phyloP scores from a whole-genome alignment of 257 asterid species.

The Jacaranda mimosifolia region DNA sequence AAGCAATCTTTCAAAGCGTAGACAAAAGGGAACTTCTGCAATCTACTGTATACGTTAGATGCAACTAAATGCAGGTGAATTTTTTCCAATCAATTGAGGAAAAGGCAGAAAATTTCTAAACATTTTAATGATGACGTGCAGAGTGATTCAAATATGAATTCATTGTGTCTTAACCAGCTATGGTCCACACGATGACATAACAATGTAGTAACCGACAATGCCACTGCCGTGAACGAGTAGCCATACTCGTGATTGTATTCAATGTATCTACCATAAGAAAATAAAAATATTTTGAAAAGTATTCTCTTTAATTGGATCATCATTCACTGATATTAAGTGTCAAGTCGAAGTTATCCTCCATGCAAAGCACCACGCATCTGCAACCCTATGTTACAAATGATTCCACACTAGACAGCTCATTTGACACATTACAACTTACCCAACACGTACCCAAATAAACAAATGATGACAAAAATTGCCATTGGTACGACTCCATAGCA shows the following conservation, averaged over 20 bases:
- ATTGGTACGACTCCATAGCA: neutral
- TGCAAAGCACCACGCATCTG: slow-evolving; percentile 24
- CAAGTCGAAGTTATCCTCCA: slow-evolving; percentile 21
- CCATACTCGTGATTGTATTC: slow-evolving; percentile 2
- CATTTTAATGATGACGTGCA: neutral
- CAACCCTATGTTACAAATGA: slow-evolving; percentile 6
- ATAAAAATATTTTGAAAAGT: neutral
- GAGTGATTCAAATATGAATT: slow-evolving; percentile 7
- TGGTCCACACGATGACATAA: slow-evolving; percentile 9
- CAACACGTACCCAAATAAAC: slow-evolving; percentile 8
- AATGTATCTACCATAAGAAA: neutral
- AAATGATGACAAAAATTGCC: slow-evolving; percentile 5
- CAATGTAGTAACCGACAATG: slow-evolving; percentile 19
- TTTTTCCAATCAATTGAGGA: neutral
- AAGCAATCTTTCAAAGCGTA: too few species aligned
- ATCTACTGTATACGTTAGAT: neutral
- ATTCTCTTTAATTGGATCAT: slow-evolving; percentile 7
- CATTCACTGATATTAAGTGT: neutral
- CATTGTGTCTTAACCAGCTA: neutral
- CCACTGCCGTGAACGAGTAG: slow-evolving; percentile 3
- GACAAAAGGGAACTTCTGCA: neutral
- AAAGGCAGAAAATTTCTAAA: neutral
- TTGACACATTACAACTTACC: neutral
- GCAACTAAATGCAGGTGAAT: neutral
- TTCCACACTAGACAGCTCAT: slow-evolving; percentile 10